Evolutionary conservation across 1,139 yeast genomes (phyloP), one percentile per base, ranked within the genome.

Genomic region (Zhuliangozyma blackwelliae): DNA sequence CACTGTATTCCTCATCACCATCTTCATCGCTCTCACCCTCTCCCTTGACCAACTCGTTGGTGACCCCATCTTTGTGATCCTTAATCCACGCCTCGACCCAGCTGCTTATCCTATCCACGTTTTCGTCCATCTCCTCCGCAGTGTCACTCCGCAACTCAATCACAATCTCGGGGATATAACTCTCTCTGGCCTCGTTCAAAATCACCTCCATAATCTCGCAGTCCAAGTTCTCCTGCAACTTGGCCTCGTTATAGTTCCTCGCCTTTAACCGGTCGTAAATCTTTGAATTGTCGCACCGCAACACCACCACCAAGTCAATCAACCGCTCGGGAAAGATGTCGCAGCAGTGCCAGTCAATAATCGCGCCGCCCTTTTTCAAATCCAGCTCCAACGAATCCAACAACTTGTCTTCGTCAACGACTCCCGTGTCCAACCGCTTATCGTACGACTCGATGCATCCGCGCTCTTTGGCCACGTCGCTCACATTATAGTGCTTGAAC

Each of bases 171-270:
- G 80, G 80, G 28, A 73, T 85, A 54, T 88, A 92, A 28, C 82
- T 73, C 27, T 88, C 96, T 39, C 75, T 66, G 0, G 98, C 98
- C 49, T 94, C 98, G 48, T 82, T 85, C 34, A 82, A 63, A 20
- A 94, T 76, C 20, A 92, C 88, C 50, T 90, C 92, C 98, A 92
- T 94, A 46, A 94, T 92, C 59, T 92, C 99, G 44, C 96, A 95
- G 57, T 92, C 97, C 38, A 94, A 67, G 56, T 92, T 92, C 55
- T 94, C 99, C 41, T 84, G 86, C 42, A 92, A 76, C 63, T 92
- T 92, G 45, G 73, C 68, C 44, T 87, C 84, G 38, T 81, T 77
- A 57, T 92, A 92, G 5, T 82, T 84, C 57, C 95, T 72, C 44
- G 76, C 75, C 46, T 71, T 68, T 48, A 92, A 69, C 48, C 99